Percentiles rank a stretch among this genome's conserved stretches.
Evolutionary conservation across 345 rosid genomes (phyloP).

Genomic region (Kernera saxatilis): DNA sequence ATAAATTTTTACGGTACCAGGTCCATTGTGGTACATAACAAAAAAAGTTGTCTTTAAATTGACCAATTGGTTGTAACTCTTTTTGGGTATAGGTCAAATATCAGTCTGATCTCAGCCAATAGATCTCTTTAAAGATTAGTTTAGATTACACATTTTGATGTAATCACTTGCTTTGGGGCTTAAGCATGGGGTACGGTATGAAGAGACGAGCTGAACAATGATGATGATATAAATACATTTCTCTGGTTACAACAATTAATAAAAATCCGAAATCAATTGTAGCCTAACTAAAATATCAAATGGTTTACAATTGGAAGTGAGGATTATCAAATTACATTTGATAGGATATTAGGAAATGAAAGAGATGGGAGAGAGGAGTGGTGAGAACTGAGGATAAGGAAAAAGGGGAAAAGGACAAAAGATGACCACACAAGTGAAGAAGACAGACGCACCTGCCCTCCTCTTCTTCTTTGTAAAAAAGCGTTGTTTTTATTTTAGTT

Average conservation of each 20-base stretch:
- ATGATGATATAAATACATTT: background rate
- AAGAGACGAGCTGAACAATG: background rate
- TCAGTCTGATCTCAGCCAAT: background rate
- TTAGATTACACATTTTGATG: background rate
- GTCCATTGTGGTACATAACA: background rate
- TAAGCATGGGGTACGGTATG: background rate
- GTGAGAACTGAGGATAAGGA: slow-evolving; percentile 27
- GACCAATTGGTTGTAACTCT: background rate
- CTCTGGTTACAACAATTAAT: background rate
- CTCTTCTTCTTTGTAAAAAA: background rate
- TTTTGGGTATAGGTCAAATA: background rate
- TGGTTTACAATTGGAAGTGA: background rate
- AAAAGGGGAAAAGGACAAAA: slow-evolving; percentile 7
- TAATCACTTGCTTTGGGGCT: background rate
- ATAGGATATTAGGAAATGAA: slow-evolving; percentile 14
- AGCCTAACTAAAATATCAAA: background rate
- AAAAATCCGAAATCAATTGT: background rate
- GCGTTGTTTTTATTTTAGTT: background rate
- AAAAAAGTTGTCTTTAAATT: background rate
- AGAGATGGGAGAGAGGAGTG: slow-evolving; percentile 17
- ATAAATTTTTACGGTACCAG: background rate
- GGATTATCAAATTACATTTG: background rate
- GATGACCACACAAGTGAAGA: slow-evolving; percentile 21
- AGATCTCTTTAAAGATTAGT: background rate
- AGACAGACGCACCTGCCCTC: slow-evolving; percentile 26